Evolutionary conservation across 495 filamentous ascomycete species (phyloP).

Genomic region (Massariosphaeria phaeospora): DNA sequence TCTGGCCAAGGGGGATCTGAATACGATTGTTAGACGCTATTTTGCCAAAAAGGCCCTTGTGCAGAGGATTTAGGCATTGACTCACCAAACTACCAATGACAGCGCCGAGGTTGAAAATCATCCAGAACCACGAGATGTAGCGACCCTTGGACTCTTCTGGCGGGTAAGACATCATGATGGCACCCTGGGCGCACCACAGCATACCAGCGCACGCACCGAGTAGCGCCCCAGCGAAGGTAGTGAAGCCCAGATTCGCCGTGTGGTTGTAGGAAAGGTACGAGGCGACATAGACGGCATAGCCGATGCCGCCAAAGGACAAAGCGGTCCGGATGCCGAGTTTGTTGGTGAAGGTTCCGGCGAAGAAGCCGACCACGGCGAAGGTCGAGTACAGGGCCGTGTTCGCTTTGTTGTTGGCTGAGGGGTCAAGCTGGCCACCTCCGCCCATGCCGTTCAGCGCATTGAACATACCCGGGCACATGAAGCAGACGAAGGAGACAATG

Average conservation of each 20-base stretch:
- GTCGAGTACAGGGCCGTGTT: conserved; percentile 43
- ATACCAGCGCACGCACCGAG: conserved; percentile 75
- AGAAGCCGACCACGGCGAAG: conserved; percentile 52
- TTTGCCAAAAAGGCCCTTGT: neutral
- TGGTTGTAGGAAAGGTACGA: conserved; percentile 80
- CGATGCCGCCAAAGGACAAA: conserved; percentile 73
- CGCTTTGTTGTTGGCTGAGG: conserved; percentile 43
- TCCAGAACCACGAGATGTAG: conserved; percentile 89
- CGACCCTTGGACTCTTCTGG: conserved; percentile 75
- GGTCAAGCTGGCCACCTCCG: conserved; percentile 48
- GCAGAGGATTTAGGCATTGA: conserved; percentile 10
- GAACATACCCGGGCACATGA: conserved; percentile 74
- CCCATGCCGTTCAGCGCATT: conserved; percentile 50
- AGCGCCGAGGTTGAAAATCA: conserved; percentile 90
- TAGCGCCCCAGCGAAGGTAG: conserved; percentile 55
- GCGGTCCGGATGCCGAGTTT: conserved; percentile 68
- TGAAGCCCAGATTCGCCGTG: conserved; percentile 55
- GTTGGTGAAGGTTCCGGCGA: conserved; percentile 57
- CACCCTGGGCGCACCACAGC: conserved; percentile 88
- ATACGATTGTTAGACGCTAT: neutral
- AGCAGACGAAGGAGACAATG: conserved; percentile 79
- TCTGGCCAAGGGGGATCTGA: conserved; percentile 72
- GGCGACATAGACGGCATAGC: conserved; percentile 79
- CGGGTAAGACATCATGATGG: conserved; percentile 95
- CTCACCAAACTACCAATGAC: conserved; percentile 80